These are phyloP conservation scores for Handroanthus guayacan DNA, from an alignment of 257 asterid genomes.

Conservation along the genomic window DNA sequence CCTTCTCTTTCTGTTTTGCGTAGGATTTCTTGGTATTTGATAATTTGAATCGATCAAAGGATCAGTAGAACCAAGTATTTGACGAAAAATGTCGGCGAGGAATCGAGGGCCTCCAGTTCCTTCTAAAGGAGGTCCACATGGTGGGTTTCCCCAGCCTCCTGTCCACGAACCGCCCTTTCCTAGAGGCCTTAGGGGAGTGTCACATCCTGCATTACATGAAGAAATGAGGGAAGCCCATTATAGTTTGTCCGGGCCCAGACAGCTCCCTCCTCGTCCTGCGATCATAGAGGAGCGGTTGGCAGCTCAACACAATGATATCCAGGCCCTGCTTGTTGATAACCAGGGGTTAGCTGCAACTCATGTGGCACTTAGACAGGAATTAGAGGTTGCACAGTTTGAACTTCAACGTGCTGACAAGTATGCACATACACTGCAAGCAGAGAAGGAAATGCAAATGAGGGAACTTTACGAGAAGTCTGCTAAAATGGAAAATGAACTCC, in stretches of 20 bases:
- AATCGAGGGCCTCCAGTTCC: constrained; percentile 78
- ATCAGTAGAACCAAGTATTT: constrained; percentile 20
- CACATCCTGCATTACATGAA: constrained; percentile 67
- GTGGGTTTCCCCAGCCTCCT: constrained; percentile 57
- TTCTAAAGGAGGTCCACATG: constrained; percentile 65
- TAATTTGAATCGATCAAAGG: constrained; percentile 5
- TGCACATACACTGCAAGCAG: constrained; percentile 73
- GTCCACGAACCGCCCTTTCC: constrained; percentile 60
- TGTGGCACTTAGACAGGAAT: constrained; percentile 89
- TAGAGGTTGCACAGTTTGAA: constrained; percentile 79
- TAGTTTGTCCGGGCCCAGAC: constrained; percentile 67
- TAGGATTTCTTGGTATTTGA: constrained; percentile 28
- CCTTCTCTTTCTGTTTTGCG: constrained; percentile 22
- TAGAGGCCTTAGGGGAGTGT: constrained; percentile 56
- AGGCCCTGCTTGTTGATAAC: constrained; percentile 77
- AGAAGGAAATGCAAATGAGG: constrained; percentile 70
- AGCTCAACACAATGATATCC: constrained; percentile 86
- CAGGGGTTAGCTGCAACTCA: constrained; percentile 97
- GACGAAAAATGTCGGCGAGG: constrained; percentile 68
- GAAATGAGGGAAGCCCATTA: constrained; percentile 80
- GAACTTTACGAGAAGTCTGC: constrained; percentile 80
- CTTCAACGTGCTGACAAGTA: constrained; percentile 81
- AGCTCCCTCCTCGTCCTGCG: constrained; percentile 74
- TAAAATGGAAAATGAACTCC: constrained; percentile 82
- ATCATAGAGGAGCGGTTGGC: constrained; percentile 80